Evolutionary conservation across 176 grass and related monocot genomes (phyloP), one percentile per base, ranked within the genome.

Genomic region (Chrysopogon serrulatus): DNA sequence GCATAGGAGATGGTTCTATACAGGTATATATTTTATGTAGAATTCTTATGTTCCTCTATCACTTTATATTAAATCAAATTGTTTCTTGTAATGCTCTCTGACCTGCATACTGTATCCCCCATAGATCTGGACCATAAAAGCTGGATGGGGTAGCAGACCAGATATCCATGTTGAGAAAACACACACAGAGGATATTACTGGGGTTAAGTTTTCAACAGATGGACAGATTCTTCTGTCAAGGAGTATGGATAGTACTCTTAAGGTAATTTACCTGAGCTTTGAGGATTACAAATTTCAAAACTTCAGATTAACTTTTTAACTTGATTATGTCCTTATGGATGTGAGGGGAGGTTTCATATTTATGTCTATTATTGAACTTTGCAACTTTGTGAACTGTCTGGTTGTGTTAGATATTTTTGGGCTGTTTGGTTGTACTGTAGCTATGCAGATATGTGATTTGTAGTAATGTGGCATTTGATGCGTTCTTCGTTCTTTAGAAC

Each of bases 81-180:
- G 23, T 59, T 90, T 57, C 26, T 24, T 81, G 65, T 77, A 59
- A 45, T 68, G 11, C 27, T 82, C 36, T 45, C 60, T 81, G 61
- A 41, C 33, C 33, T 34, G 28, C 65, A 77, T 77, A 21, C 27
- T 44, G 61, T 76, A 11, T 82, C 44, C 26, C 84, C 63, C 91
- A 35, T 84, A 98, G 96, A 15, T 98, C 45, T 98, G 96, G 96
- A 98, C 86, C 48, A 88, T 98, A 81, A 98, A 98, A 84, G 86
- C 91, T 75, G 96, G 96, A 77, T 98, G 96, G 96, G 96, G 96
- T 82, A 98, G 96, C 76, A 95, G 93, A 88, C 96, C 96, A 81
- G 96, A 98, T 84, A 93, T 98, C 53, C 82, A 98, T 85, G 87
- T 93, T 57, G 91, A 86, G 21, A 90, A 95, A 83, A 88, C 93